Conservation (phyloP, 1,139 yeast species). For the Casaregolazyma lundiana region DNA sequence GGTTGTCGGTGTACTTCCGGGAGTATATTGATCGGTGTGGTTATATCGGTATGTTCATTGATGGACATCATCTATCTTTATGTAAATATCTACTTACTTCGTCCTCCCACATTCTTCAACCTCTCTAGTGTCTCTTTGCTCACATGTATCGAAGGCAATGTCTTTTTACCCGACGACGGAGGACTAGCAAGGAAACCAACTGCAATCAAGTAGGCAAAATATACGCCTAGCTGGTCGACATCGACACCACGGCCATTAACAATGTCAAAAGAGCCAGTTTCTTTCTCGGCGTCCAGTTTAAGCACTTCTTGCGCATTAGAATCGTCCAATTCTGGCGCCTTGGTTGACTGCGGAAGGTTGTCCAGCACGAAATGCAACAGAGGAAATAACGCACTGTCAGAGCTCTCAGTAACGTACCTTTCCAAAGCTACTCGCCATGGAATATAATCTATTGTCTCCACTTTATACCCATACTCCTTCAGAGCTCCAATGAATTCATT, state of each 20-base stretch:
- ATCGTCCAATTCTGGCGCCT: constrained; percentile 94
- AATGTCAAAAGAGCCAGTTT: constrained; percentile 37
- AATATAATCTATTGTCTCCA: constrained; percentile 60
- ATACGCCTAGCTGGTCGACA: constrained; percentile 60
- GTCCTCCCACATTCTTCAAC: constrained; percentile 79
- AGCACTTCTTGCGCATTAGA: constrained; percentile 66
- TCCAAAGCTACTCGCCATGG: constrained; percentile 78
- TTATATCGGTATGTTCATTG: too few relatives aligned
- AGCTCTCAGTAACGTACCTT: constrained; percentile 58
- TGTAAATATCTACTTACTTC: constrained; percentile 40
- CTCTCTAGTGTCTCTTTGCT: constrained; percentile 57
- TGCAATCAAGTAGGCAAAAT: constrained; percentile 71
- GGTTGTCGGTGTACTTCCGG: too few relatives aligned
- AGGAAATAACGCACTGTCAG: constrained; percentile 88
- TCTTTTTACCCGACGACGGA: constrained; percentile 36
- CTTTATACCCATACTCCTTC: constrained; percentile 65
- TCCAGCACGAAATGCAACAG: constrained; percentile 90
- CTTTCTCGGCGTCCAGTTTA: constrained; percentile 55
- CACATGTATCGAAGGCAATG: constrained; percentile 57
- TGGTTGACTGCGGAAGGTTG: constrained; percentile 81
- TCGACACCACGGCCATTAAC: constrained; percentile 73
- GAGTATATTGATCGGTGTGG: too few relatives aligned
- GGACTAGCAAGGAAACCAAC: constrained; percentile 75
- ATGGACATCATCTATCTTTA: too few relatives aligned
- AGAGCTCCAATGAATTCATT: constrained; percentile 67